Conservation (phyloP, 2,329 filamentous ascomycete species). For the Geosmithia morbida region DNA sequence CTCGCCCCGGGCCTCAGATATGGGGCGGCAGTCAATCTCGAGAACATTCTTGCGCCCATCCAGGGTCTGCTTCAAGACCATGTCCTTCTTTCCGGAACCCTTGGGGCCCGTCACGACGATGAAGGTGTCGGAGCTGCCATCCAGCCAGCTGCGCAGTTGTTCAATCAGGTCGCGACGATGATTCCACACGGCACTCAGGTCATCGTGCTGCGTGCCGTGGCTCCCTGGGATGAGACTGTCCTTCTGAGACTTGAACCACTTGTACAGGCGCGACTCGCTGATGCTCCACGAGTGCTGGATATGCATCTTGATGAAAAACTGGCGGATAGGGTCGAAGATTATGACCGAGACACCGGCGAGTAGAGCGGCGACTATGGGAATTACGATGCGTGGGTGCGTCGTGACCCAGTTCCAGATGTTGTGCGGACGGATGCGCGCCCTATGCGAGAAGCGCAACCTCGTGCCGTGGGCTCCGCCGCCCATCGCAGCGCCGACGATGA, state of each 20-base stretch:
- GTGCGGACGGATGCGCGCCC: conserved; percentile 60
- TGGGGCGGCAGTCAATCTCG: conserved; percentile 82
- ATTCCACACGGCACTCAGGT: conserved; percentile 73
- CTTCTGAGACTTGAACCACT: conserved; percentile 56
- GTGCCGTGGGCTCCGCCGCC: conserved; percentile 69
- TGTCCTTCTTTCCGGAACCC: conserved; percentile 79
- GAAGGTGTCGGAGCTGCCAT: conserved; percentile 82
- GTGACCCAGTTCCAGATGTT: conserved; percentile 81
- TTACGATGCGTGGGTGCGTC: conserved; percentile 74
- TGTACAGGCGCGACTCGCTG: conserved; percentile 57
- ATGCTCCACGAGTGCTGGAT: conserved; percentile 66
- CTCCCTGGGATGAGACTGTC: conserved; percentile 50
- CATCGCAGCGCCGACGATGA: conserved; percentile 49
- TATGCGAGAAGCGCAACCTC: conserved; percentile 67
- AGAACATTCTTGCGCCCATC: conserved; percentile 64
- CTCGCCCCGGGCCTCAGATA: conserved; percentile 83
- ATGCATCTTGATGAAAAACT: conserved; percentile 82
- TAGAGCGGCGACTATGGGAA: conserved; percentile 69
- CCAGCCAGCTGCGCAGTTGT: conserved; percentile 70
- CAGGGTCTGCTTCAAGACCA: conserved; percentile 74
- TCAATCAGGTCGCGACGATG: conserved; percentile 72
- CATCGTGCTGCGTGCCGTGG: conserved; percentile 47
- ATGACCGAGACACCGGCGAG: conserved; percentile 72
- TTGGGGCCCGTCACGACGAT: conserved; percentile 87
- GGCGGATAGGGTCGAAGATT: conserved; percentile 87